Base-by-base conservation (phyloP, 1,139 yeast genomes). In the Candida labiduridarum region DNA sequence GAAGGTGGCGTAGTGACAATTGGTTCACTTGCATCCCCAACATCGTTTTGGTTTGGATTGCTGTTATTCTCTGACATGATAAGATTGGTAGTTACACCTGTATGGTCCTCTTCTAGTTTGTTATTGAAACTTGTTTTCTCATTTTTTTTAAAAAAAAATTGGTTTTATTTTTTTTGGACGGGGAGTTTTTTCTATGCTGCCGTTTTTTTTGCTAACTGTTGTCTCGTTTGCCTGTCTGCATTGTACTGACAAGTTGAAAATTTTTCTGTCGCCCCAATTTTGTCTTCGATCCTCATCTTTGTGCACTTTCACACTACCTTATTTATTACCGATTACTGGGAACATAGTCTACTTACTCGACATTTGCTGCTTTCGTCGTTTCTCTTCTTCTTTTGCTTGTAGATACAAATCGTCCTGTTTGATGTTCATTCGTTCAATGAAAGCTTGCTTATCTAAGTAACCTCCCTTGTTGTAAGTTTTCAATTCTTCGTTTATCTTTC, bases 401-500 rank as follows among this genome's bases (percentile, higher is more conserved):
- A 82, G 85, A 61, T 84, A 83, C 46, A 84, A 79, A 12, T 73
- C 68, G 60, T 89, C 95, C 54, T 84, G 74, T 55, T 84, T 83
- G 44, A 76, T 74, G 56, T 89, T 92, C 36, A 91, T 89, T 54
- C 96, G 77, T 45, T 82, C 79, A 64, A 94, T 76, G 77, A 95
- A 94, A 59, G 89, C 97, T 65, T 94, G 98, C 64, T 84, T 90
- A 57, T 90, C 96, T 63, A 95, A 73, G 68, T 85, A 94, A 12
- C 99, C 99, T 47, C 81, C 88, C 66, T 82, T 84, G 66, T 91
- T 92, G 63, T 87, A 88, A 51, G 82, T 78, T 49, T 79, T 79
- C 64, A 94, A 78, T 56, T 94, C 99, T 57, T 90, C 97, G 49
- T 82, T 79, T 50, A 95, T 84, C 52, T 92, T 91, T 56, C 86